phyloP scores from a whole-genome alignment of 192 early-diverging fungal species.

The Backusella liffmaniae region DNA sequence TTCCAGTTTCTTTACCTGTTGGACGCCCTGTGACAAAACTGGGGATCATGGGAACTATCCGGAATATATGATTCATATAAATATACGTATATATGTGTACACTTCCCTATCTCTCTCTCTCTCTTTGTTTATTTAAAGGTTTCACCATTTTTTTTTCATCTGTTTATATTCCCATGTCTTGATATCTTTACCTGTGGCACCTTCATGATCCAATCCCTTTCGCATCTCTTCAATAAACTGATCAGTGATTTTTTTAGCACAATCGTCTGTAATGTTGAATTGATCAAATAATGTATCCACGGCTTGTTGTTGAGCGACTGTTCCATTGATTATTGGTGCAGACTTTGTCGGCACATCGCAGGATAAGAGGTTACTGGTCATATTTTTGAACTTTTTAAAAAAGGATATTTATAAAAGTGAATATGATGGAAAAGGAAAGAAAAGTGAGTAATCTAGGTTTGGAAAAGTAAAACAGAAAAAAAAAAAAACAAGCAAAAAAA shows the following conservation, averaged over 20 bases:
- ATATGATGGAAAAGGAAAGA: background rate
- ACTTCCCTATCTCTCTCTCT: background rate
- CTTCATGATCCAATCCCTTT: slow-evolving; percentile 29
- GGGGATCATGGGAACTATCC: slow-evolving; percentile 78
- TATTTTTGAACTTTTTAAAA: background rate
- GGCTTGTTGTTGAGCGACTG: background rate
- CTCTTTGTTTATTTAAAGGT: background rate
- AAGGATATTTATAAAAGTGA: background rate
- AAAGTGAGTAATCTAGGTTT: background rate
- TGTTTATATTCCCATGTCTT: background rate
- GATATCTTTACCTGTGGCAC: slow-evolving; percentile 31
- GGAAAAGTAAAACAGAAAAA: background rate
- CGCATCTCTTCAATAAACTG: slow-evolving; percentile 37
- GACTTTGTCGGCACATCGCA: background rate
- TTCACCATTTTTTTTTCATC: background rate
- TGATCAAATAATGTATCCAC: background rate
- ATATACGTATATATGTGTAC: background rate
- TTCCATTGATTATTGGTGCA: background rate
- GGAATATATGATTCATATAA: background rate
- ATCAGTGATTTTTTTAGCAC: slow-evolving; percentile 17
- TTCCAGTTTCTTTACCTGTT: slow-evolving; percentile 83
- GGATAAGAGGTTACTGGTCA: background rate
- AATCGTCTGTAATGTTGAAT: background rate
- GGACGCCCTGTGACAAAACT: slow-evolving; percentile 81
- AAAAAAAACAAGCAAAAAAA: background rate